These are phyloP conservation scores for Chlorella sp. DNA, from an alignment of 139 green algal species.

Conservation along the genomic window DNA sequence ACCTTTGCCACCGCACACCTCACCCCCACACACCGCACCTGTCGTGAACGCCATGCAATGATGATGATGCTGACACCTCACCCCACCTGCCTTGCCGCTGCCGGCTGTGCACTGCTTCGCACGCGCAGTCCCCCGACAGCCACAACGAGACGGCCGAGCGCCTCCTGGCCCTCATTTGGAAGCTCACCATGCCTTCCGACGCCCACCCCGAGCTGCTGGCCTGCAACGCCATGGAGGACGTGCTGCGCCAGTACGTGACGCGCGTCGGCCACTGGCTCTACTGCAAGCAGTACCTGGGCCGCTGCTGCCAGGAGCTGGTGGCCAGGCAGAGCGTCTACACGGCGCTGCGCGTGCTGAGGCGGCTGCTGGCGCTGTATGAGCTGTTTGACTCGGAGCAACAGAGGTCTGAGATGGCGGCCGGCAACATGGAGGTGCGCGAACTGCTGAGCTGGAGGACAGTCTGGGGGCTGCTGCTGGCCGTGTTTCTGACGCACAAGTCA, in stretches of 20 bases:
- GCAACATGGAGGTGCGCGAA: neutral
- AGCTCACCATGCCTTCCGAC: conserved; percentile 38
- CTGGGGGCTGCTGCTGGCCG: too few species aligned
- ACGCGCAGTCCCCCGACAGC: conserved; percentile 4
- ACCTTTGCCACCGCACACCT: too few species aligned
- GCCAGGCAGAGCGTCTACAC: conserved; percentile 3
- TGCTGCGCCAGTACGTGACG: conserved; percentile 24
- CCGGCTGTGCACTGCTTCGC: too few species aligned
- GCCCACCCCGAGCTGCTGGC: conserved; percentile 32
- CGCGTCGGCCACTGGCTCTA: neutral
- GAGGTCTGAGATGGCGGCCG: neutral
- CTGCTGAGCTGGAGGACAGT: too few species aligned
- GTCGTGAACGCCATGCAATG: too few species aligned
- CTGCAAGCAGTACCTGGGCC: conserved; percentile 14
- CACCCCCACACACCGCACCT: too few species aligned
- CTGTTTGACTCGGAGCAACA: neutral
- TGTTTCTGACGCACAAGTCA: too few species aligned
- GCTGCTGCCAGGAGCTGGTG: conserved; percentile 16
- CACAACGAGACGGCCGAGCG: conserved; percentile 22
- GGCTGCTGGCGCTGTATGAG: conserved; percentile 21
- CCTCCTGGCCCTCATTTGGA: conserved; percentile 48
- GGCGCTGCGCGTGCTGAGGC: conserved; percentile 28
- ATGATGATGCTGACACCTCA: too few species aligned
- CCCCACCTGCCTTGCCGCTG: too few species aligned
- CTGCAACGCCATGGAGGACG: conserved; percentile 17